Conservation (phyloP, 1,284 basidiomycete species). For the Apiotrichum veenhuisii region DNA sequence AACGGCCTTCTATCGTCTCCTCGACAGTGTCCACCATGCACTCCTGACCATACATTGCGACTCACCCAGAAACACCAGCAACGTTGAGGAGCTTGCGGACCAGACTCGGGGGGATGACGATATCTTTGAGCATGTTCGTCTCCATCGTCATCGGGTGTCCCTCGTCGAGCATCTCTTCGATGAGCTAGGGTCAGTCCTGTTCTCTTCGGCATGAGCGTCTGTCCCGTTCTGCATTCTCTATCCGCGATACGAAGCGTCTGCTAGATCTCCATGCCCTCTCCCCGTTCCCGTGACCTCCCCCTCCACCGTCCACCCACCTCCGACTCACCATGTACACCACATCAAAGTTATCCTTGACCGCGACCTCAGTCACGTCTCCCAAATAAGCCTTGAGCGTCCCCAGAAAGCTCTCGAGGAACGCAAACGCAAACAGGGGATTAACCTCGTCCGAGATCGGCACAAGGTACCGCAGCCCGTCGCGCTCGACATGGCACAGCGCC, state of each 20-base stretch:
- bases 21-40: too few relatives aligned
- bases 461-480: constrained; percentile 68
- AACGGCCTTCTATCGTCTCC: too few relatives aligned
- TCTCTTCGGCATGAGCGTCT: too few relatives aligned
- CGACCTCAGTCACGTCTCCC: constrained; percentile 65
- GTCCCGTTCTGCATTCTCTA: too few relatives aligned
- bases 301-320: neutral
- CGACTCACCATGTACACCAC: constrained; percentile 78
- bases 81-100: constrained; percentile 70
- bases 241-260: too few relatives aligned
- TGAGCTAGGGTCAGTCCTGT: constrained; percentile 59
- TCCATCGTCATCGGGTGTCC: constrained; percentile 94
- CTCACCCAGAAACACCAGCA: constrained; percentile 57
- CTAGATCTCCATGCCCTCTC: too few relatives aligned
- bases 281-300: too few relatives aligned
- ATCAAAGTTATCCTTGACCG: constrained; percentile 89
- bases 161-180: constrained; percentile 93
- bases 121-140: constrained; percentile 83
- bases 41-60: too few relatives aligned
- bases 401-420: constrained; percentile 79
- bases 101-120: constrained; percentile 80
- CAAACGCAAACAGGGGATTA: constrained; percentile 83
- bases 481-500: constrained; percentile 62
- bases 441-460: constrained; percentile 73
- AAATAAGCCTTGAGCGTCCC: constrained; percentile 84